Evolutionary conservation across 2,329 filamentous ascomycete species (phyloP), one percentile per base, ranked within the genome.

Genomic region (Sarocladium strictum): DNA sequence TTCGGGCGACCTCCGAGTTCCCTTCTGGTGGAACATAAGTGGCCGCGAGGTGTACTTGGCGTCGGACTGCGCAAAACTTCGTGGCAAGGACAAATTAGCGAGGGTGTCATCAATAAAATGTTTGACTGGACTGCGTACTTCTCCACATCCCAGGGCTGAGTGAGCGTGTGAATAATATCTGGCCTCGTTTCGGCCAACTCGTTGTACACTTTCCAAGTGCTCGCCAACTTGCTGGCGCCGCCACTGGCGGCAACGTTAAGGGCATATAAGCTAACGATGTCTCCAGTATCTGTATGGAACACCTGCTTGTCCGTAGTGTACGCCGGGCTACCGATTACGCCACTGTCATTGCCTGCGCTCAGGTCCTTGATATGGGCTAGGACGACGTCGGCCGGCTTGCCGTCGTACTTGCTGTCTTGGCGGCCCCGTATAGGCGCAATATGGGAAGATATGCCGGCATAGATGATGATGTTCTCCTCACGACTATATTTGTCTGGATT

Each of bases 281-380:
- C 83, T 9, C 82, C 76, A 0, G 64, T 62, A 60, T 86, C 83
- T 0, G 80, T 86, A 63, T 86, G 84, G 60, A 85, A 85, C 5
- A 79, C 76, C 63, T 82, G 82, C 62, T 82, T 83, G 55, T 85
- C 81, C 0, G 77, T 71, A 0, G 80, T 84, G 63, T 83, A 84
- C 0, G 80, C 79, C 0, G 81, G 81, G 1, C 76, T 75, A 2
- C 81, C 80, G 49, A 85, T 84, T 2, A 69, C 67, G 24, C 65
- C 58, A 9, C 59, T 53, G 35, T 63, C 60, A 7, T 61, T 55
- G 3, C 54, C 56, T 17, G 59, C 53, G 35, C 54, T 72, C 7
- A 87, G 69, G 58, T 88, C 83, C 63, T 82, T 86, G 67, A 87
- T 82, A 58, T 87, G 84, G 2, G 75, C 70, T 2, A 83, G 64